These are phyloP conservation scores for Arabidopsis lyrata DNA, from an alignment of 441 rosid genomes.

Conservation along the genomic window DNA sequence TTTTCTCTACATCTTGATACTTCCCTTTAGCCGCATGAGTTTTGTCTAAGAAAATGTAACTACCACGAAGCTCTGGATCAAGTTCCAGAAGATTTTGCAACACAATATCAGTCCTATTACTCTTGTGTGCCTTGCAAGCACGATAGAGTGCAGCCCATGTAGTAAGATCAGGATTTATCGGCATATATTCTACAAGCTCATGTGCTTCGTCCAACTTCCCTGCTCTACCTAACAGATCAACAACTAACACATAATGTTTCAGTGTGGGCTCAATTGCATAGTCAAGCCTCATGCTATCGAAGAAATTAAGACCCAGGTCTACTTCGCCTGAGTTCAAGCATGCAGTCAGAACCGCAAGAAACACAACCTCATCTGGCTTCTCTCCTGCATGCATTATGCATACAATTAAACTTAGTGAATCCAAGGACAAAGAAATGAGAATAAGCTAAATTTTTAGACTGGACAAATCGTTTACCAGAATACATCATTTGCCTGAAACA, in stretches of 20 bases:
- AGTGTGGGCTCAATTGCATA: slow-evolving; percentile 65
- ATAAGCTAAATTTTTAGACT: slow-evolving; percentile 2
- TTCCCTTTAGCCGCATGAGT: slow-evolving; percentile 52
- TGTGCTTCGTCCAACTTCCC: slow-evolving; percentile 62
- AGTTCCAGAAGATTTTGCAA: slow-evolving; percentile 56
- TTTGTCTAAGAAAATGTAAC: slow-evolving; percentile 63
- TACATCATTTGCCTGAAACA: slow-evolving; percentile 71
- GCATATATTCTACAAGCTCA: slow-evolving; percentile 58
- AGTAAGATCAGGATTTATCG: slow-evolving; percentile 61
- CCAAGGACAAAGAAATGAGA: slow-evolving; percentile 12
- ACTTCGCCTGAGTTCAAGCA: slow-evolving; percentile 65
- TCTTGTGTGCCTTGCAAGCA: slow-evolving; percentile 66
- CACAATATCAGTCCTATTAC: slow-evolving; percentile 53
- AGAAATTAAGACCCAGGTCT: slow-evolving; percentile 62
- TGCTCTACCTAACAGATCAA: slow-evolving; percentile 70
- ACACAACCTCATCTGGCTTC: slow-evolving; percentile 66
- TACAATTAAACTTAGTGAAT: not conserved
- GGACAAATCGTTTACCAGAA: slow-evolving; percentile 49
- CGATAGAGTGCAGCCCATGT: slow-evolving; percentile 70
- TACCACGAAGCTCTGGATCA: slow-evolving; percentile 62
- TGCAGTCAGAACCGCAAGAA: slow-evolving; percentile 65
- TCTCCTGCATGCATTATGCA: slow-evolving; percentile 59
- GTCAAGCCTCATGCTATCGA: slow-evolving; percentile 70
- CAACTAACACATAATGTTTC: slow-evolving; percentile 64
- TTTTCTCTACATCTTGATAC: slow-evolving; percentile 55